These are phyloP conservation scores for Chrysoporthe cubensis DNA, from an alignment of 2,329 filamentous ascomycete species.

Conservation along the genomic window DNA sequence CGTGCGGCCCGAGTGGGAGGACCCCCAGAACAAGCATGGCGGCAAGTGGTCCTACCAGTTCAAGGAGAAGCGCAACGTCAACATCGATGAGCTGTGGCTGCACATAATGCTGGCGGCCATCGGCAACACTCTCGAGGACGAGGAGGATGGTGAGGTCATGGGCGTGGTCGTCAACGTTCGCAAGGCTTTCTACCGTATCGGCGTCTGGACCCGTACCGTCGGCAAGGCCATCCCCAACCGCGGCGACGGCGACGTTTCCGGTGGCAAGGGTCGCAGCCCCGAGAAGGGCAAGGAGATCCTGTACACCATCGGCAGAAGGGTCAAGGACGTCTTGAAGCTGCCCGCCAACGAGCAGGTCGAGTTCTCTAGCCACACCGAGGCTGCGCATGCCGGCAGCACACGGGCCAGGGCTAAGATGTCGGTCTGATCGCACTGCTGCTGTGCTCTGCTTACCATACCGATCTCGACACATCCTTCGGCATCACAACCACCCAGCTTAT, in stretches of 20 bases:
- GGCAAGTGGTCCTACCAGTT: conserved; percentile 99
- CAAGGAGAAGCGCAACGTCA: conserved; percentile 90
- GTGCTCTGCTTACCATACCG: conserved; percentile 10
- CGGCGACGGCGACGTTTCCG: conserved; percentile 72
- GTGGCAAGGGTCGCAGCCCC: conserved; percentile 74
- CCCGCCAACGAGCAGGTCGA: conserved; percentile 79
- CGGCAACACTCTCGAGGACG: conserved; percentile 94
- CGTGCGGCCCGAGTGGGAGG: conserved; percentile 97
- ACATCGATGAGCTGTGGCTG: conserved; percentile 95
- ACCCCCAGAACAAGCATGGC: conserved; percentile 97
- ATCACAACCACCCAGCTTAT: conserved; percentile 1
- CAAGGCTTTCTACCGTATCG: conserved; percentile 97
- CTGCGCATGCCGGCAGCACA: conserved; percentile 89
- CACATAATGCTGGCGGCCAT: conserved; percentile 97
- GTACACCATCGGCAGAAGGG: conserved; percentile 80
- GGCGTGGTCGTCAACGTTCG: conserved; percentile 98
- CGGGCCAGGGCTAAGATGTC: conserved; percentile 93
- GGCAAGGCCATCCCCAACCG: conserved; percentile 81
- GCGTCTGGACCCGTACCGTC: conserved; percentile 94
- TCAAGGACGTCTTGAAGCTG: conserved; percentile 90
- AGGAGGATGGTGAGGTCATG: conserved; percentile 97
- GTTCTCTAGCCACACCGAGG: conserved; percentile 96
- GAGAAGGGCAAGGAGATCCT: conserved; percentile 89
- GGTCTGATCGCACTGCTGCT: conserved; percentile 58
- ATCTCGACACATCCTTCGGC: conserved; percentile 8